These are phyloP conservation scores for Diaporthe caulivora DNA, from an alignment of 2,329 filamentous ascomycete species.

Conservation along the genomic window DNA sequence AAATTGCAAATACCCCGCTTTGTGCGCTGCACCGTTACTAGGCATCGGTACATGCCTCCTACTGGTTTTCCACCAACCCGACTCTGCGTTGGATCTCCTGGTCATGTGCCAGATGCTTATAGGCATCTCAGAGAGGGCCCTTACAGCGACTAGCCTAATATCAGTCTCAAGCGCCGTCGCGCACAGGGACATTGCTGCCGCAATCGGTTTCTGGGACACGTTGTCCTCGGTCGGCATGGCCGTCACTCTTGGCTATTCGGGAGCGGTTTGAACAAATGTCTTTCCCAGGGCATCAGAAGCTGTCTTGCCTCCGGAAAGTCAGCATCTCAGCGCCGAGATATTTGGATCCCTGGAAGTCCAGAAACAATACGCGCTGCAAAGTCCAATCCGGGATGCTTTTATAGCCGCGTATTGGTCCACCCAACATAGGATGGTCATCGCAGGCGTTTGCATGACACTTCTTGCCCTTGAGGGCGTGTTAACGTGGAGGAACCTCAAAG, in stretches of 20 bases:
- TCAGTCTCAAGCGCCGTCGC: neutral
- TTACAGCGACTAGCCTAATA: neutral
- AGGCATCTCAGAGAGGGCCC: neutral
- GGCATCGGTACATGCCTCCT: neutral
- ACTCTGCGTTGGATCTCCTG: neutral
- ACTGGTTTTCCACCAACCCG: neutral
- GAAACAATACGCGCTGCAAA: neutral
- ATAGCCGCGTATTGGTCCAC: neutral
- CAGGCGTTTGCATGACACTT: neutral
- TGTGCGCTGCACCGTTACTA: neutral
- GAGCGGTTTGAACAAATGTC: neutral
- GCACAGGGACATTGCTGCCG: neutral
- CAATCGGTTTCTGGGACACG: neutral
- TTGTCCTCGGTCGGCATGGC: neutral
- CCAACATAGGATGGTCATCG: neutral
- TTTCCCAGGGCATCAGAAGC: neutral
- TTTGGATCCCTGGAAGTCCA: neutral
- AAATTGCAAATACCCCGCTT: neutral
- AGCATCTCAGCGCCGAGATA: neutral
- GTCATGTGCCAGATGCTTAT: neutral
- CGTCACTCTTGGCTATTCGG: neutral
- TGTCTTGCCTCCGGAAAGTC: neutral
- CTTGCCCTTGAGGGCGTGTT: neutral
- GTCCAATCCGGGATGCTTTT: neutral
- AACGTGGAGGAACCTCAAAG: neutral